Conservation (phyloP, 345 rosid genomes). For the Carallia brachiata region DNA sequence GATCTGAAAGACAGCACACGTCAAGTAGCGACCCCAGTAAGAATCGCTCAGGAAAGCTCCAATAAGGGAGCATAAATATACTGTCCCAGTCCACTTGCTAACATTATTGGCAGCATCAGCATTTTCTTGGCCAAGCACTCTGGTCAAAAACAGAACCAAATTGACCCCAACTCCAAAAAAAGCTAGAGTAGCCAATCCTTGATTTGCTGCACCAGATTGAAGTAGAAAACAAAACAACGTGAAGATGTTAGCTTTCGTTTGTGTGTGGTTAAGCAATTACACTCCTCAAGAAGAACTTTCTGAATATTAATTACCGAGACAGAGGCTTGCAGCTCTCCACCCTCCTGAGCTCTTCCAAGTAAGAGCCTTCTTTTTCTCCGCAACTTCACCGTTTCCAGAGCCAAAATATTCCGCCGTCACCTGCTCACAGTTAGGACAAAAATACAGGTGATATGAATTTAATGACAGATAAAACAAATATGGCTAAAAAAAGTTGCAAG, state of each 20-base stretch:
- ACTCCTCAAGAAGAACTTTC: too few relatives aligned
- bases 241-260: neutral
- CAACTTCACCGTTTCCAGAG: constrained; percentile 17
- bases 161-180: constrained; percentile 95
- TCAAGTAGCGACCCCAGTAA: constrained; percentile 88
- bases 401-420: constrained; percentile 23
- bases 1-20: constrained; percentile 59
- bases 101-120: constrained; percentile 85
- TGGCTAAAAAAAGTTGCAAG: too few relatives aligned
- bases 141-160: constrained; percentile 73
- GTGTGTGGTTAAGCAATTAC: too few relatives aligned
- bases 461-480: too few relatives aligned
- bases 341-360: constrained; percentile 25
- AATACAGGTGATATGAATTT: neutral
- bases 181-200: constrained; percentile 81
- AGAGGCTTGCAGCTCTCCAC: constrained; percentile 25
- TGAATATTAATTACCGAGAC: constrained; percentile 18
- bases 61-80: constrained; percentile 73
- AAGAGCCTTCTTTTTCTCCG: constrained; percentile 20
- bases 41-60: constrained; percentile 97
- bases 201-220: constrained; percentile 48
- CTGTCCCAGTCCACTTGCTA: constrained; percentile 95
- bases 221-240: neutral
- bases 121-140: constrained; percentile 72
- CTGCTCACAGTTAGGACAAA: constrained; percentile 14